These are phyloP conservation scores for Sisymbrium irio DNA, from an alignment of 345 rosid genomes.

Conservation along the genomic window DNA sequence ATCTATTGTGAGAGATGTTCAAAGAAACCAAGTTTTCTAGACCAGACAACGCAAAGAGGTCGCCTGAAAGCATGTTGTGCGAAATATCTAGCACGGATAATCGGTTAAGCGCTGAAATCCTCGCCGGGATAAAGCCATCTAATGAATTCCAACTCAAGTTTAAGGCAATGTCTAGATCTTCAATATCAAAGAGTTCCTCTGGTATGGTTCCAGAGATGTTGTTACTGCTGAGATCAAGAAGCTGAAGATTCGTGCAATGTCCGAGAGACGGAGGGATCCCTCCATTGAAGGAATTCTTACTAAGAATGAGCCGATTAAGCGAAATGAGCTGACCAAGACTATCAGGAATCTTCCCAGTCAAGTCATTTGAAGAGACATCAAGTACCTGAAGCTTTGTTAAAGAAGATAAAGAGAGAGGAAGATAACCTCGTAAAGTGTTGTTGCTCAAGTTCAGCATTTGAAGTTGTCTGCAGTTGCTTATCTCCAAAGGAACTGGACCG, in stretches of 20 bases:
- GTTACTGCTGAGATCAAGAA: constrained; percentile 74
- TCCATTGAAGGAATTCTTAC: constrained; percentile 50
- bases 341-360: constrained; percentile 49
- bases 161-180: constrained; percentile 64
- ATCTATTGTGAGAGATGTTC: constrained; percentile 76
- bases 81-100: constrained; percentile 65
- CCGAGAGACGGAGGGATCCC: constrained; percentile 56
- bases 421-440: constrained; percentile 64
- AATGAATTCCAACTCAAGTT: constrained; percentile 74
- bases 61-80: constrained; percentile 60
- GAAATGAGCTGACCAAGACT: constrained; percentile 60
- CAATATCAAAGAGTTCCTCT: constrained; percentile 49
- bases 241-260: constrained; percentile 56
- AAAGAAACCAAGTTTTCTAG: constrained; percentile 68
- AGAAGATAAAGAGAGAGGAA: constrained; percentile 65
- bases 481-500: constrained; percentile 63
- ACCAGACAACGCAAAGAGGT: constrained; percentile 46
- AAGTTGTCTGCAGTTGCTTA: constrained; percentile 67
- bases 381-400: constrained; percentile 58
- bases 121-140: constrained; percentile 51
- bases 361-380: constrained; percentile 56
- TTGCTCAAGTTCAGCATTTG: constrained; percentile 79
- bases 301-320: constrained; percentile 50
- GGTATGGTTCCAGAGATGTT: constrained; percentile 55
- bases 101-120: constrained; percentile 53